A percentile compares a stretch with the other conserved stretches of the same genome.
Conservation (phyloP, 257 asterid species). For the Solanum bulbocastanum region DNA sequence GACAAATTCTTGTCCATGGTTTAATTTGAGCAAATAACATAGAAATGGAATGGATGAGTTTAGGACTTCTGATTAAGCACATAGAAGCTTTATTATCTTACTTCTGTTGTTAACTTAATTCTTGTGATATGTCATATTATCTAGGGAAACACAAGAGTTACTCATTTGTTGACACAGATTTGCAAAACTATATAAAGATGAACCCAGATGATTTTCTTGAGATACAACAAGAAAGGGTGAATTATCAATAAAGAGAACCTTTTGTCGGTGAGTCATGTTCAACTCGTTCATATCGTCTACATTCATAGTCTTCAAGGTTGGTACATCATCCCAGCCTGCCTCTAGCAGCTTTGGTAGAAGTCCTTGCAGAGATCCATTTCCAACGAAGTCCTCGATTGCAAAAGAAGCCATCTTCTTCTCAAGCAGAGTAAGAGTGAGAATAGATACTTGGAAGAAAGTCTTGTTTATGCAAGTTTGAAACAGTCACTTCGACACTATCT, state of each 20-base stretch:
- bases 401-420: conserved; percentile 59
- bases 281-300: conserved; percentile 53
- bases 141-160: neutral
- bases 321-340: conserved; percentile 89
- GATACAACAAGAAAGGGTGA: neutral
- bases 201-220: neutral
- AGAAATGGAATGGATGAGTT: neutral
- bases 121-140: neutral
- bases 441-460: neutral
- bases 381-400: conserved; percentile 66
- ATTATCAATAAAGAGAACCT: conserved; percentile 29
- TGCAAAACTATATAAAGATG: neutral
- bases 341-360: conserved; percentile 49
- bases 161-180: neutral
- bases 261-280: conserved; percentile 56
- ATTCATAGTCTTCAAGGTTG: conserved; percentile 69
- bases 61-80: neutral
- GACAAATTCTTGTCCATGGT: neutral
- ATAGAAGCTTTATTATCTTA: neutral
- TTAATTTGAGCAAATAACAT: neutral
- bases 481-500: neutral
- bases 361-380: conserved; percentile 49
- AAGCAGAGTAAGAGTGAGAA: neutral
- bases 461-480: neutral
- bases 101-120: neutral